These are phyloP conservation scores for Phyllostachys edulis DNA, from an alignment of 176 grass and related monocot species.

Conservation along the genomic window DNA sequence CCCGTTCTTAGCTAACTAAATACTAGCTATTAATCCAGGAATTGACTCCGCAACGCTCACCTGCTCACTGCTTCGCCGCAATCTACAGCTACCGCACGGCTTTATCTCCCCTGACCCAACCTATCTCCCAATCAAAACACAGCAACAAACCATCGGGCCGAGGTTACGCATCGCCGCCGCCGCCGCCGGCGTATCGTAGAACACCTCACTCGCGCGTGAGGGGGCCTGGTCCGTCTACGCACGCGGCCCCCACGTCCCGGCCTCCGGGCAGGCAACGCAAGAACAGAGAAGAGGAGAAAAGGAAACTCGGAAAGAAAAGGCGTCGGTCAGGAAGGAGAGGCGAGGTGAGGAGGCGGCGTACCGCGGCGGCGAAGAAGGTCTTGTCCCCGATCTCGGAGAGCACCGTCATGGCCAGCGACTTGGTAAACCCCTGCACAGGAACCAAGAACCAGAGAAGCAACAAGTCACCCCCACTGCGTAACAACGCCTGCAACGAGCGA, in stretches of 20 bases:
- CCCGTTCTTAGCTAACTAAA: neutral
- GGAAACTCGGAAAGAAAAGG: neutral
- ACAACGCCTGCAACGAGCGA: neutral
- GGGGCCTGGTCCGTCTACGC: neutral
- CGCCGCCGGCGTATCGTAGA: slow-evolving; percentile 27
- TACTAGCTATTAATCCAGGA: neutral
- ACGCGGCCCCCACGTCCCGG: neutral
- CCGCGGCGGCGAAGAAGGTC: slow-evolving; percentile 99
- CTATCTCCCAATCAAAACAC: neutral
- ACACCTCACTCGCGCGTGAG: slow-evolving; percentile 3
- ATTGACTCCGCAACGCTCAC: neutral
- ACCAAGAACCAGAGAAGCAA: neutral
- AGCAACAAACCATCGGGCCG: neutral
- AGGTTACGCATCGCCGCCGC: neutral
- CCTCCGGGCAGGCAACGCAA: neutral
- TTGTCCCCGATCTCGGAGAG: slow-evolving; percentile 98
- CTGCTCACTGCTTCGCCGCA: neutral
- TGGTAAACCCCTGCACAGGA: slow-evolving; percentile 77
- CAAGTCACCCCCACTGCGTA: neutral
- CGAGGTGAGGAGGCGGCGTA: slow-evolving; percentile 9
- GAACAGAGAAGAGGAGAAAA: neutral
- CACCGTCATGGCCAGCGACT: slow-evolving; percentile 95
- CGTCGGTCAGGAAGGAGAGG: neutral
- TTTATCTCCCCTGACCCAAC: neutral
- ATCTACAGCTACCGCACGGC: neutral